Percentiles rank a stretch among this genome's conserved stretches.
Conservation (phyloP, 495 filamentous ascomycete genomes). For the Terfezia boudieri region DNA sequence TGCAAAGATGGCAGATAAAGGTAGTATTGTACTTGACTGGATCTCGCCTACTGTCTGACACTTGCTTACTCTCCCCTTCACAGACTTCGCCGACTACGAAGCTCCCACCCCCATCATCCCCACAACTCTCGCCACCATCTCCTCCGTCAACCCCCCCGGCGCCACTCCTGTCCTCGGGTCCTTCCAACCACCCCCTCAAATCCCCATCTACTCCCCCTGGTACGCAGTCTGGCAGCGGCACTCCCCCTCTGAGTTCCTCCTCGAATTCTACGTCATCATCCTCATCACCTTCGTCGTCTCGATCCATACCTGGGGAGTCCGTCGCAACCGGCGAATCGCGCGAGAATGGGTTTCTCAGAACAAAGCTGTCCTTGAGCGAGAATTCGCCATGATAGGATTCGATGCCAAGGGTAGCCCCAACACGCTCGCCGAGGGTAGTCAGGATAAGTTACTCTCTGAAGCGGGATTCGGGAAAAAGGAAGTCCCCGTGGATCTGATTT, state of each 20-base stretch:
- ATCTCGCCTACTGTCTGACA: neutral
- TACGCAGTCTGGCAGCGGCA: conserved; percentile 89
- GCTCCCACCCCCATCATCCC: conserved; percentile 19
- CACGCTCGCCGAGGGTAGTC: conserved; percentile 18
- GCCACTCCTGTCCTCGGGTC: conserved; percentile 31
- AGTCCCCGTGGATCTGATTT: neutral
- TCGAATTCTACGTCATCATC: conserved; percentile 61
- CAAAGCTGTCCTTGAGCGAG: conserved; percentile 42
- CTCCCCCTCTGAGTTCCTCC: conserved; percentile 55
- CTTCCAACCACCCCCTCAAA: conserved; percentile 31
- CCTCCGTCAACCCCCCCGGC: conserved; percentile 24
- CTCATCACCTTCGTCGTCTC: conserved; percentile 49
- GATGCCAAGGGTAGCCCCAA: conserved; percentile 19
- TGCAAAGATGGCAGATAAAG: no score
- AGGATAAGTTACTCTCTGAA: conserved; percentile 25
- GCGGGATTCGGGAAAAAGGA: conserved; percentile 19
- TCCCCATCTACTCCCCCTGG: conserved; percentile 37
- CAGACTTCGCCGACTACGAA: conserved; percentile 23
- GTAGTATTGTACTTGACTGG: no score
- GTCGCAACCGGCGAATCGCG: conserved; percentile 57
- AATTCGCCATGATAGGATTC: conserved; percentile 83
- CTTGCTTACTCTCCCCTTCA: neutral
- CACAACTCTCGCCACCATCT: conserved; percentile 22
- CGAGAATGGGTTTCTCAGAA: conserved; percentile 61
- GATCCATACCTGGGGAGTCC: conserved; percentile 63